Conservation (phyloP, 192 early-diverging fungal species). For the Coemansia aciculifera region DNA sequence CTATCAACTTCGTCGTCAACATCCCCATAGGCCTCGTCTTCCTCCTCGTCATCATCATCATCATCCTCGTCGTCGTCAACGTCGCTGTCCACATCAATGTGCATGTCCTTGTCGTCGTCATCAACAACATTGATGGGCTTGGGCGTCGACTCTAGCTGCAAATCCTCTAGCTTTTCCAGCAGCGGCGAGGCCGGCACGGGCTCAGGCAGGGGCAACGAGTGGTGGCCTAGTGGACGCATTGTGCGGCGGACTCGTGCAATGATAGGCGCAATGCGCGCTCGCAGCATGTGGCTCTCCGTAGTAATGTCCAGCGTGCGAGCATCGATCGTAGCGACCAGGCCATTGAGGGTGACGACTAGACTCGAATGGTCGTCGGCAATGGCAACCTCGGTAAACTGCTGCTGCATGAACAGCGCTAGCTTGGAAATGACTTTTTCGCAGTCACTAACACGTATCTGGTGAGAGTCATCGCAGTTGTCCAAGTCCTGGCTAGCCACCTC, state of each 20-base stretch:
- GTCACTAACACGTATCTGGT: constrained; percentile 19
- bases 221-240: constrained; percentile 40
- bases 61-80: neutral
- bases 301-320: constrained; percentile 28
- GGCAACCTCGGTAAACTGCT: constrained; percentile 44
- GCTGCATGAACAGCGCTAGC: constrained; percentile 40
- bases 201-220: constrained; percentile 28
- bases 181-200: neutral
- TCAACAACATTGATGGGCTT: constrained; percentile 9
- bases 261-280: constrained; percentile 34
- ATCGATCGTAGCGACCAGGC: constrained; percentile 20
- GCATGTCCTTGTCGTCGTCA: constrained; percentile 11
- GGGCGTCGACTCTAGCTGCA: neutral
- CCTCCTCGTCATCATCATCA: neutral
- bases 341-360: constrained; percentile 31
- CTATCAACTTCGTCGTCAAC: constrained; percentile 7
- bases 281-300: constrained; percentile 36
- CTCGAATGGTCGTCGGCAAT: constrained; percentile 13
- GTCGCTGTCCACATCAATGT: neutral
- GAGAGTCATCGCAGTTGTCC: neutral
- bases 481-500: constrained; percentile 2
- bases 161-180: constrained; percentile 7
- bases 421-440: constrained; percentile 22
- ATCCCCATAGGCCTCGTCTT: neutral
- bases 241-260: constrained; percentile 38